phyloP scores from a whole-genome alignment of 2,329 filamentous ascomycete species.

The Cladosporium phlei region DNA sequence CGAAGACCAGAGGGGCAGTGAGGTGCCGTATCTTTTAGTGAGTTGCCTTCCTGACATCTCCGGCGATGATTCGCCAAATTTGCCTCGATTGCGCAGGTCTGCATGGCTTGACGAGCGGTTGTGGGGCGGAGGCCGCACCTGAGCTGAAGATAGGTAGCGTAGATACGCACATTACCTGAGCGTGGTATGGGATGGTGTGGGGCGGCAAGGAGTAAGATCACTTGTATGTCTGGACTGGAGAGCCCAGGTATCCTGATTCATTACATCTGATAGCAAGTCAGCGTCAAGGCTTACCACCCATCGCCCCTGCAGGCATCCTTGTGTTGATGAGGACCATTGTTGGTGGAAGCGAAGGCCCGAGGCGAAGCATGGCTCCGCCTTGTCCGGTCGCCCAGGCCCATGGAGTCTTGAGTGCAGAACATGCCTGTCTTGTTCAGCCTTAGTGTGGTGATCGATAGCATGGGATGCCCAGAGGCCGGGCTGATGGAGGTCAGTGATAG shows the following conservation, averaged over 20 bases:
- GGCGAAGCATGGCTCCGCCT: conserved; percentile 7
- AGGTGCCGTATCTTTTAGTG: conserved; percentile 2
- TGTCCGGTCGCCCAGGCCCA: not conserved
- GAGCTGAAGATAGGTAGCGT: not conserved
- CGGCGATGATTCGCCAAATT: not conserved
- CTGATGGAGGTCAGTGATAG: not conserved
- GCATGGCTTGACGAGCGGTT: not conserved
- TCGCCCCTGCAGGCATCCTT: not conserved
- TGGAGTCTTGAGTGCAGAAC: not conserved
- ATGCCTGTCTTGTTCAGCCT: not conserved
- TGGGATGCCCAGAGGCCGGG: not conserved
- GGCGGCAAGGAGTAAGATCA: not conserved
- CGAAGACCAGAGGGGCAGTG: not conserved
- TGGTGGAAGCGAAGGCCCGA: conserved; percentile 1
- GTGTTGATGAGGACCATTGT: not conserved
- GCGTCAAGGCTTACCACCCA: not conserved
- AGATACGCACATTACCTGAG: not conserved
- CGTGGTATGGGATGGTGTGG: conserved; percentile 4
- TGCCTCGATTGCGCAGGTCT: not conserved
- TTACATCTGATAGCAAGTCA: not conserved
- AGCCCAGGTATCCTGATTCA: not conserved
- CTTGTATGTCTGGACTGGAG: not conserved
- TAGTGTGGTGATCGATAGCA: not conserved
- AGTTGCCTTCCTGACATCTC: not conserved
- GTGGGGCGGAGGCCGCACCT: not conserved